These are phyloP conservation scores for Periconia macrospinosa DNA, from an alignment of 2,329 filamentous ascomycete genomes.

Conservation along the genomic window DNA sequence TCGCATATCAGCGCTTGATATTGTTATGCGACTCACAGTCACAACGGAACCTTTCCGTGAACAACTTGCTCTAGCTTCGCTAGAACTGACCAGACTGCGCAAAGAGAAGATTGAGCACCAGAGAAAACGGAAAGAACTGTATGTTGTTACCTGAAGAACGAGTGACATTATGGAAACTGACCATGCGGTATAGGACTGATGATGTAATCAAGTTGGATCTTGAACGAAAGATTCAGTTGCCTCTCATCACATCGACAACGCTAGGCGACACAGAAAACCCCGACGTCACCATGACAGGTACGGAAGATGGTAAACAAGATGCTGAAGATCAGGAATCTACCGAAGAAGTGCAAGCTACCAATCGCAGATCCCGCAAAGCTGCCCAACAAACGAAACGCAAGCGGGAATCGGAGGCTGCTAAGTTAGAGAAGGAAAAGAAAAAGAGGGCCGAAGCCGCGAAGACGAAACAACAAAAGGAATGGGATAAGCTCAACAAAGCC, in stretches of 20 bases:
- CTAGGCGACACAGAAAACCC: slow-evolving; percentile 54
- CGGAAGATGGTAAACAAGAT: slow-evolving; percentile 67
- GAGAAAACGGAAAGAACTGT: slow-evolving; percentile 68
- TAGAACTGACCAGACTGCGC: slow-evolving; percentile 90
- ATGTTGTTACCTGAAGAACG: slow-evolving; percentile 36
- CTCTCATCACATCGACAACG: slow-evolving; percentile 70
- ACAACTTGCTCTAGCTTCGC: slow-evolving; percentile 89
- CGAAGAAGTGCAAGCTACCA: slow-evolving; percentile 56
- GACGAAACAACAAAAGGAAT: slow-evolving; percentile 79
- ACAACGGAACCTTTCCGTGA: slow-evolving; percentile 83
- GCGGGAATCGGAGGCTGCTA: slow-evolving; percentile 63
- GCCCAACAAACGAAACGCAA: slow-evolving; percentile 72
- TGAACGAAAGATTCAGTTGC: slow-evolving; percentile 71
- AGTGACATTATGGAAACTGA: slow-evolving; percentile 3
- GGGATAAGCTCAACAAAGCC: slow-evolving; percentile 82
- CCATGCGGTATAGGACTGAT: slow-evolving; percentile 59
- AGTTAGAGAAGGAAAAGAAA: slow-evolving; percentile 69
- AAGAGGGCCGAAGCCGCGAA: slow-evolving; percentile 61
- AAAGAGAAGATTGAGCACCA: slow-evolving; percentile 97
- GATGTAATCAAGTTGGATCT: slow-evolving; percentile 72
- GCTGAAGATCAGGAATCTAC: slow-evolving; percentile 67
- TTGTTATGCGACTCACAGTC: slow-evolving; percentile 81
- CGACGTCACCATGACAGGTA: slow-evolving; percentile 64
- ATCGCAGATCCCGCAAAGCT: slow-evolving; percentile 58
- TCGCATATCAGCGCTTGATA: slow-evolving; percentile 77